Base-by-base conservation (phyloP, 1,284 basidiomycete species). In the Spongiforma sp. region DNA sequence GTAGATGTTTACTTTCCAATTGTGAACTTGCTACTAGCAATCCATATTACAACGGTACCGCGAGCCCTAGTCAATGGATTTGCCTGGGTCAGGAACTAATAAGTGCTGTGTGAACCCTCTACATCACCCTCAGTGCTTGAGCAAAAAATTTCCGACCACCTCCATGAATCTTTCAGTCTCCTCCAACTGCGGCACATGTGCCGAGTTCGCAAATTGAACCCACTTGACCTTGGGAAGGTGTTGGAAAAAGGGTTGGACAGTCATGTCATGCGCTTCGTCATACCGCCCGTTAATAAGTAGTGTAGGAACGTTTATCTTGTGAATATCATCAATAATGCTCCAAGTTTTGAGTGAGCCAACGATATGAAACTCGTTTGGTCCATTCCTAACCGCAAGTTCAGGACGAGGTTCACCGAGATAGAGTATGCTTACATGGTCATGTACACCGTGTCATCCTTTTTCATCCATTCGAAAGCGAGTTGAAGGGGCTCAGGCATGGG, bases 251-350 rank as follows among this genome's bases (percentile, higher is more conserved):
- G 83, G 84, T 8, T 71, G 65, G 46, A 87, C 74, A 24, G 71
- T 69, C 12, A 70, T 69, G 68, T 87, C 86, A 46, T 81, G 80
- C 14, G 82, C 84, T 69, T 84, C 81, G 63, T 88, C 87, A 59
- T 82, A 80, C 17, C 72, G 75, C 9, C 84, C 83, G 59, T 86
- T 89, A 50, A 83, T 72, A 30, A 89, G 64, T n/a, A 88, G 73
- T 2, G 84, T 86, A 5, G 84, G 79, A 4, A 78, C 80, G 5
- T 68, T 71, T 67, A 88, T 84, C 57, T 79, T 80, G 68, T 81
- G 77, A 28, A 84, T 62, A 8, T 82, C 75, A 24, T 81, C 73
- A 15, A 83, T 70, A 52, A 86, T 76, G 12, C 76, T 77, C 85
- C 85, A 89, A 6, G 75, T 74, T 68, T 81, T 85, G 57, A 88